Percentiles rank a stretch among this genome's conserved stretches.
These are phyloP conservation scores for Eremothecium cymbalariae DNA, from an alignment of 1,139 yeast genomes.

Conservation along the genomic window DNA sequence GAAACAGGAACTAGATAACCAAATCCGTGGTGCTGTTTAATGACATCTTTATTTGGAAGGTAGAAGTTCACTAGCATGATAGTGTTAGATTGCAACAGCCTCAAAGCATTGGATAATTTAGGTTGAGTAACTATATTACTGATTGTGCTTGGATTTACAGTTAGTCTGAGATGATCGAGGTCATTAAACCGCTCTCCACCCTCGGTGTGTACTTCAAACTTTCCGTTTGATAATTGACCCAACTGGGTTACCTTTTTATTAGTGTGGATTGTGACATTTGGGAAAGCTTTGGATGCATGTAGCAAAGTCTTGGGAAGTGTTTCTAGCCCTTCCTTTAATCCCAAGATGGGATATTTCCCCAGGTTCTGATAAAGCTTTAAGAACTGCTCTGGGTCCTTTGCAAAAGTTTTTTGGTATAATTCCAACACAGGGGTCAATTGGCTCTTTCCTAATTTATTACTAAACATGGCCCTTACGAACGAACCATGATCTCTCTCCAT, in stretches of 20 bases:
- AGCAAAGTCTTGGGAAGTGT: conserved; percentile 41
- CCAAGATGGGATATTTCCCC: conserved; percentile 46
- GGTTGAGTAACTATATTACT: conserved; percentile 20
- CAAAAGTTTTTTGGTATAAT: conserved; percentile 22
- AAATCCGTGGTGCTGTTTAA: conserved; percentile 49
- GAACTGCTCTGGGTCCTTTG: conserved; percentile 38
- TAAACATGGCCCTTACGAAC: conserved; percentile 37
- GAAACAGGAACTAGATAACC: conserved; percentile 77
- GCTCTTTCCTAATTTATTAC: conserved; percentile 10
- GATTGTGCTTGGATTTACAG: conserved; percentile 40
- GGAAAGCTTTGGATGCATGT: conserved; percentile 31
- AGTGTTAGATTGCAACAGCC: conserved; percentile 41
- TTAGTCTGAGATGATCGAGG: conserved; percentile 51
- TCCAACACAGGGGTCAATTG: conserved; percentile 12
- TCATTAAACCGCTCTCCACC: conserved; percentile 5
- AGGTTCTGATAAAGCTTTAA: conserved; percentile 33
- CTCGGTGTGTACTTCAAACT: not conserved
- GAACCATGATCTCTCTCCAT: conserved; percentile 59
- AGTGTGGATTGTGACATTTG: conserved; percentile 38
- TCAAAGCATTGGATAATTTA: conserved; percentile 24
- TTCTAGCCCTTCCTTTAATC: conserved; percentile 47
- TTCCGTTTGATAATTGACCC: not conserved
- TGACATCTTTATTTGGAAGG: conserved; percentile 38
- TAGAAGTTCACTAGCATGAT: conserved; percentile 57
- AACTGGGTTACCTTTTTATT: conserved; percentile 21